A percentile compares a stretch with the other conserved stretches of the same genome.
phyloP scores from a whole-genome alignment of 2,329 filamentous ascomycete genomes.

The Pyrenophora teres region DNA sequence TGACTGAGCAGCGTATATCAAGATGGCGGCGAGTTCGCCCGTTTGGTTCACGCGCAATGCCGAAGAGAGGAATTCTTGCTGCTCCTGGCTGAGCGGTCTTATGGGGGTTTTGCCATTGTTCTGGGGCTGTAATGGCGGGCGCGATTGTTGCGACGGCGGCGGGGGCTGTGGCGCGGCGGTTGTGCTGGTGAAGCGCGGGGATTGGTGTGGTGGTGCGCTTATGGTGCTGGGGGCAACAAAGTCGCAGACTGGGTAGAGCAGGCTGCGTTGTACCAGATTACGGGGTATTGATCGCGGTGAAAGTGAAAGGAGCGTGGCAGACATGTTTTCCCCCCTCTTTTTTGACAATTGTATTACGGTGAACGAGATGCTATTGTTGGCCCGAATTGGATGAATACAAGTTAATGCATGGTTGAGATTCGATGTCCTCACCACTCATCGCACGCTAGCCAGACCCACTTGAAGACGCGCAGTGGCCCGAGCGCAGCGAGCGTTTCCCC shows the following conservation, averaged over 20 bases:
- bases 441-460: slow-evolving; percentile 23
- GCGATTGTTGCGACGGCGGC: background rate
- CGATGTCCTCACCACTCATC: slow-evolving; percentile 24
- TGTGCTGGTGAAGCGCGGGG: slow-evolving; percentile 21
- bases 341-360: slow-evolving; percentile 7
- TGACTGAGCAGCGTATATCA: slow-evolving; percentile 90
- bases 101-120: slow-evolving; percentile 19
- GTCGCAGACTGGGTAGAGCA: slow-evolving; percentile 24
- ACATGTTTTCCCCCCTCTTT: slow-evolving; percentile 16
- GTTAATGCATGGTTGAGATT: slow-evolving; percentile 4
- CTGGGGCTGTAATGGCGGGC: slow-evolving; percentile 12
- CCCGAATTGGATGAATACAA: slow-evolving; percentile 1
- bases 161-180: slow-evolving; percentile 6
- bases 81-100: slow-evolving; percentile 36
- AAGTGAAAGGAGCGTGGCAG: slow-evolving; percentile 19
- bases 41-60: slow-evolving; percentile 92
- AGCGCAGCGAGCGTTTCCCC: slow-evolving; percentile 29
- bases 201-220: slow-evolving; percentile 21
- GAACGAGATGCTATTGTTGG: slow-evolving; percentile 11
- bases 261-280: slow-evolving; percentile 2
- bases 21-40: slow-evolving; percentile 91
- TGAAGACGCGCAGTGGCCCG: slow-evolving; percentile 26
- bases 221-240: slow-evolving; percentile 35
- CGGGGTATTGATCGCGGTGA: slow-evolving; percentile 25
- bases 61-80: slow-evolving; percentile 46